Evolutionary conservation across 139 green algal genomes (phyloP).

Genomic region (Ettlia oleoabundans): DNA sequence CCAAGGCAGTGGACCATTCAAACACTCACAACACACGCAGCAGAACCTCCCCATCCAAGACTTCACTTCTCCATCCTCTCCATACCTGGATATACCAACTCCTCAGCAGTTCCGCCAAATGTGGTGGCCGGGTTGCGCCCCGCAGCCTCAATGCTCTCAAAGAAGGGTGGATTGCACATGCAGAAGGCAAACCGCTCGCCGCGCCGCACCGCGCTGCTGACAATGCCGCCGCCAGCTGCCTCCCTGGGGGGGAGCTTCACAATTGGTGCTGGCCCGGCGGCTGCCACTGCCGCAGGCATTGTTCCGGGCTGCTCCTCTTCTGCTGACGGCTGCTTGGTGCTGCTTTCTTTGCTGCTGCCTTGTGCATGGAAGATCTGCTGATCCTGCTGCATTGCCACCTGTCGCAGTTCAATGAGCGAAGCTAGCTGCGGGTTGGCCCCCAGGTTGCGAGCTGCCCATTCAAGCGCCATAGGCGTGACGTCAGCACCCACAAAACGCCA

Average conservation of each 20-base stretch:
- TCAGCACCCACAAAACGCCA: constrained; percentile 91
- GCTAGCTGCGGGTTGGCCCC: constrained; percentile 73
- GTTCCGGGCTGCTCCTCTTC: not conserved
- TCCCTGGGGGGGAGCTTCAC: not conserved
- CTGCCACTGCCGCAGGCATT: not conserved
- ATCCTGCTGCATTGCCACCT: constrained; percentile 35
- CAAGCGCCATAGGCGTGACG: constrained; percentile 67
- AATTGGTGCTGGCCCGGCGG: not conserved
- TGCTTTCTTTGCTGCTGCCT: not conserved
- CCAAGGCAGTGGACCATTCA: not conserved
- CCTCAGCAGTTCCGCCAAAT: constrained; percentile 72
- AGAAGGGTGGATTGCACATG: constrained; percentile 99
- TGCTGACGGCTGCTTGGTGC: not conserved
- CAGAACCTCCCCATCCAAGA: not conserved
- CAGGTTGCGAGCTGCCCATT: constrained; percentile 62
- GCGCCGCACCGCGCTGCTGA: constrained; percentile 19
- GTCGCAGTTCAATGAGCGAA: constrained; percentile 66
- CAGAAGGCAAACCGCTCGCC: constrained; percentile 70
- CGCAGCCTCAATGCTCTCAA: constrained; percentile 80
- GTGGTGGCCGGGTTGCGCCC: constrained; percentile 83
- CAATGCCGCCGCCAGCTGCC: constrained; percentile 24
- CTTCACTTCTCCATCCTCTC: constrained; percentile 88
- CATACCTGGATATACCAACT: constrained; percentile 92
- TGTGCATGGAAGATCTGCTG: constrained; percentile 1
- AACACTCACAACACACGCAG: not conserved